A percentile compares a stretch with the other conserved stretches of the same genome.
phyloP scores from a whole-genome alignment of 345 rosid species.

The Hibiscus mutabilis region DNA sequence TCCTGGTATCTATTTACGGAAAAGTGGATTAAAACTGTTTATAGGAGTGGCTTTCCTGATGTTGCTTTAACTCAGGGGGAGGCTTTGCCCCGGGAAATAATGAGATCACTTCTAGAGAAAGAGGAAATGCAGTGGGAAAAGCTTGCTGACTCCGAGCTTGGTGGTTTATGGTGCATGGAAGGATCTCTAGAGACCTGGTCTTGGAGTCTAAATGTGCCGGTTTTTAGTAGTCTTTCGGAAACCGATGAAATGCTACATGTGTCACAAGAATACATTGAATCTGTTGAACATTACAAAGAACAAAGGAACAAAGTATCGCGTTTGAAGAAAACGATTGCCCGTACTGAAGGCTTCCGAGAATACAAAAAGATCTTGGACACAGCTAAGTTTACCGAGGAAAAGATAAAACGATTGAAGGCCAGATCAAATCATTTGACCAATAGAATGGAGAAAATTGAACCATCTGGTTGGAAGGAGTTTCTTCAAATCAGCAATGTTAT shows the following conservation, averaged over 20 bases:
- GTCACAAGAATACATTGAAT: conserved; percentile 56
- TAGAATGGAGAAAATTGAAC: conserved; percentile 45
- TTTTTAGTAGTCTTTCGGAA: conserved; percentile 74
- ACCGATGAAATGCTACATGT: conserved; percentile 50
- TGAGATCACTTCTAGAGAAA: conserved; percentile 52
- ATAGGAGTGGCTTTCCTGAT: conserved; percentile 77
- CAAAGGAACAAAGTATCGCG: conserved; percentile 73
- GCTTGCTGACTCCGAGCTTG: conserved; percentile 57
- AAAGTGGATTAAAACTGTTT: conserved; percentile 71
- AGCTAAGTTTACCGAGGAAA: conserved; percentile 58
- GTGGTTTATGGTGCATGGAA: conserved; percentile 72
- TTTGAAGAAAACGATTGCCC: conserved; percentile 73
- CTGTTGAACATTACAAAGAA: conserved; percentile 42
- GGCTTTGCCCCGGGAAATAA: conserved; percentile 69
- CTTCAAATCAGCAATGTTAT: conserved; percentile 74
- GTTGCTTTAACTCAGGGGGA: conserved; percentile 48
- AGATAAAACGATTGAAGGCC: conserved; percentile 64
- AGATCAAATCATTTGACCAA: conserved; percentile 46
- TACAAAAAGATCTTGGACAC: conserved; percentile 65
- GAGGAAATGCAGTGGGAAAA: conserved; percentile 73
- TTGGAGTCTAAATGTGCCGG: conserved; percentile 94
- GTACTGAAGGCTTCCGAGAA: conserved; percentile 76
- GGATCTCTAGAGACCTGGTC: conserved; percentile 98
- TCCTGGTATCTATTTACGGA: conserved; percentile 89
- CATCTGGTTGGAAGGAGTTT: conserved; percentile 98